Percentiles rank a stretch among this genome's conserved stretches.
These are phyloP conservation scores for Trypanosoma avium DNA, from an alignment of 208 protist species.

Conservation along the genomic window DNA sequence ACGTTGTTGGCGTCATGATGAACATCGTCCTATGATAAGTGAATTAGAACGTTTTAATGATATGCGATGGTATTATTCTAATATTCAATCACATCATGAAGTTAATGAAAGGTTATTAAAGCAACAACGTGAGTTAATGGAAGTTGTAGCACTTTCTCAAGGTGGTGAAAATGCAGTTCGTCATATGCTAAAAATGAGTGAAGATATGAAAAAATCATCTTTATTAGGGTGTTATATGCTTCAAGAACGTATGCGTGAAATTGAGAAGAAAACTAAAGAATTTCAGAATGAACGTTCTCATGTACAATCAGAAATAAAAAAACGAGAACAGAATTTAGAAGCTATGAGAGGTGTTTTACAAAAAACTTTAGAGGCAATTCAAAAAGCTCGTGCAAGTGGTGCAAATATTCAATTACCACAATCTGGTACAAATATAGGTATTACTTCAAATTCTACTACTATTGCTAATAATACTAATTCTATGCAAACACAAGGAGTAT, in stretches of 20 bases:
- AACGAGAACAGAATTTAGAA: constrained; percentile 36
- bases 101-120: constrained; percentile 63
- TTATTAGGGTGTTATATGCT: constrained; percentile 19
- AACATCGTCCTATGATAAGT: constrained; percentile 61
- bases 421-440: too few relatives aligned
- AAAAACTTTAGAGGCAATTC: constrained; percentile 43
- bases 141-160: constrained; percentile 57
- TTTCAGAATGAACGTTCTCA: constrained; percentile 35
- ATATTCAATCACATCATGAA: constrained; percentile 57
- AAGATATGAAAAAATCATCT: constrained; percentile 23
- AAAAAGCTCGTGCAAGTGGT: constrained; percentile 28
- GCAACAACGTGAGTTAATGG: constrained; percentile 60
- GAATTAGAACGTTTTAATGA: constrained; percentile 67
- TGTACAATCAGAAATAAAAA: constrained; percentile 39
- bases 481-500: too few relatives aligned
- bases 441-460: background rate
- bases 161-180: constrained; percentile 51
- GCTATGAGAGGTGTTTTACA: constrained; percentile 41
- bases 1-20: constrained; percentile 88
- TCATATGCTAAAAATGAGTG: constrained; percentile 12
- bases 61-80: constrained; percentile 85
- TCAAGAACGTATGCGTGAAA: constrained; percentile 11
- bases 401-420: background rate
- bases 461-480: too few relatives aligned
- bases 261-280: constrained; percentile 27